Evolutionary conservation across 371 early-diverging fungal species (phyloP), one percentile per base, ranked within the genome.

Genomic region (Syncephalastrum sp.): DNA sequence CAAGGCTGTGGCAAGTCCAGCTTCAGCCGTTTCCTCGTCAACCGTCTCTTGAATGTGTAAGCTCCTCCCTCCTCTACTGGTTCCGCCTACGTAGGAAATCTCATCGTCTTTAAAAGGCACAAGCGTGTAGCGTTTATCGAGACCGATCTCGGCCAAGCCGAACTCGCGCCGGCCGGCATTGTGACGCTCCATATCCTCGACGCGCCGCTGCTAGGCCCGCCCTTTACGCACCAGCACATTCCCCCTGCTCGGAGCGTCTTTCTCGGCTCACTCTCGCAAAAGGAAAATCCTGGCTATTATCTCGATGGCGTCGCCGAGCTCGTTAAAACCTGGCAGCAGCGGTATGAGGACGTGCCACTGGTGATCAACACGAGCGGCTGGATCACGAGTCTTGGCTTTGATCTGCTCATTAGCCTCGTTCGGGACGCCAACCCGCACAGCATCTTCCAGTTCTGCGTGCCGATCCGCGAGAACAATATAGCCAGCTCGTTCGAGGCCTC

Each of bases 311-410:
- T 91, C 19, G 48, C 59, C 16, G 75, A 84, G 43, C 67, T 93
- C 12, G 61, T 84, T 14, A 60, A 67, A 15, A 65, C 75, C 14
- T 93, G 82, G 64, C 65, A 68, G 24, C 51, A 59, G 3, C 75
- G 83, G 29, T 65, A 62, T 27, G 19, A 47, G 15, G 57, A 68
- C 17, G 68, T 90, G 17, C 94, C 92, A 15, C 67, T 92, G 14
- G 80, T 93, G 15, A 76, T 93, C 42, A 93, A 93, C 66, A 92
- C 92, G 1, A 85, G 86, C 46, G 94, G 94, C 14, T 93, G 92
- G 91, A 72, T 88, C 45, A 87, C 84, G 60, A 90, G 89, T n/a
- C 57, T 86, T 59, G 91, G 91, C 8, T 85, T 84, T 42, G 86
- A 88, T 64, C 67, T 90, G 14, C 67, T 92, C 4, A 16, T 85